A percentile compares a stretch with the other conserved stretches of the same genome.
Conservation (phyloP, 2,329 filamentous ascomycete species). For the Fusarium sublunatum region DNA sequence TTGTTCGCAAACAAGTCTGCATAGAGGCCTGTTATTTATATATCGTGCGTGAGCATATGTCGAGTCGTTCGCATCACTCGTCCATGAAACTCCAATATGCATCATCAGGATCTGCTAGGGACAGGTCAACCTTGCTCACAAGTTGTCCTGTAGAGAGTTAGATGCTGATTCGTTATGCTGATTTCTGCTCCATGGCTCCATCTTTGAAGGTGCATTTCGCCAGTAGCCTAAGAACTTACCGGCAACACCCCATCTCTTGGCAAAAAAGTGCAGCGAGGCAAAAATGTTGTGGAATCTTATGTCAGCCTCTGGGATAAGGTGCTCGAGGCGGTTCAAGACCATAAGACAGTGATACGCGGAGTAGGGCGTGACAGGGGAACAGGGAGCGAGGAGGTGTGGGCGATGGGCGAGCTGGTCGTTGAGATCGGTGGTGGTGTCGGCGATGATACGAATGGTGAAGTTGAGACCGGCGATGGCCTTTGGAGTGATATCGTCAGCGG, state of each 20-base stretch:
- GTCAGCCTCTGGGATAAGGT: slow-evolving; percentile 49
- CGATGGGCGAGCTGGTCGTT: slow-evolving; percentile 49
- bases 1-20: background rate
- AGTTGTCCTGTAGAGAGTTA: slow-evolving; percentile 43
- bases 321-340: slow-evolving; percentile 50
- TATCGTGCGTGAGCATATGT: background rate
- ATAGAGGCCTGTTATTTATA: background rate
- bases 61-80: slow-evolving; percentile 21
- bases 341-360: slow-evolving; percentile 51
- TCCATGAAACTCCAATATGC: slow-evolving; percentile 43
- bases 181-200: slow-evolving; percentile 6
- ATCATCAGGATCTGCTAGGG: slow-evolving; percentile 43
- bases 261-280: slow-evolving; percentile 50
- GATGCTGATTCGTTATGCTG: slow-evolving; percentile 4
- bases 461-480: slow-evolving; percentile 53
- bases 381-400: slow-evolving; percentile 49
- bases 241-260: slow-evolving; percentile 51
- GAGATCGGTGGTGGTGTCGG: slow-evolving; percentile 51
- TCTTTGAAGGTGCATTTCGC: slow-evolving; percentile 13
- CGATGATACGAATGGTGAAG: slow-evolving; percentile 52
- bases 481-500: slow-evolving; percentile 46
- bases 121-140: slow-evolving; percentile 45
- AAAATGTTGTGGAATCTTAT: slow-evolving; percentile 51
- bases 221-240: slow-evolving; percentile 40
- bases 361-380: slow-evolving; percentile 51